Evolutionary conservation across 106 monocot genomes (phyloP).

Genomic region (Triglochin maritima): DNA sequence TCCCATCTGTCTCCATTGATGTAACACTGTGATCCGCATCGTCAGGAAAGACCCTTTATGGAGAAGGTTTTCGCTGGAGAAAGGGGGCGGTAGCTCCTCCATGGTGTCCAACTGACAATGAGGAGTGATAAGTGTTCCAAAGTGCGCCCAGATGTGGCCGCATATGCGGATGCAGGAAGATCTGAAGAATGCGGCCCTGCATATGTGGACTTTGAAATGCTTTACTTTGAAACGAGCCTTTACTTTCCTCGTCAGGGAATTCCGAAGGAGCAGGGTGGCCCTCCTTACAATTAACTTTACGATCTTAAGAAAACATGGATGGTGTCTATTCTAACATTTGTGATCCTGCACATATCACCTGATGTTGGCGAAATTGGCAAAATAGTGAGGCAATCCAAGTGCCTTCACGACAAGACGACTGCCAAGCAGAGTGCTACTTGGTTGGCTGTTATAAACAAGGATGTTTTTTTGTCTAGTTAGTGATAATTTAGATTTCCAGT

Average conservation of each 20-base stretch:
- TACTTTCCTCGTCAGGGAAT: constrained; percentile 25
- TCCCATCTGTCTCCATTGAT: constrained; percentile 65
- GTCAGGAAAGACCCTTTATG: too few relatives aligned
- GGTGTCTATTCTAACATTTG: constrained; percentile 58
- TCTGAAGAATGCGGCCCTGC: too few relatives aligned
- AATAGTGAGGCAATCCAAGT: constrained; percentile 67
- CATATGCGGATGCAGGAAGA: too few relatives aligned
- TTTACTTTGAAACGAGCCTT: too few relatives aligned
- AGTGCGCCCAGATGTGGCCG: too few relatives aligned
- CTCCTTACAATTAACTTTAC: constrained; percentile 73
- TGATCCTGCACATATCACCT: constrained; percentile 78
- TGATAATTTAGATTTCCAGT: too few relatives aligned
- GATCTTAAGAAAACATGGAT: constrained; percentile 84
- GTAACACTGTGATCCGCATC: constrained; percentile 87
- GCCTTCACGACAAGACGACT: constrained; percentile 86
- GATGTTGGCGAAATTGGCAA: constrained; percentile 60
- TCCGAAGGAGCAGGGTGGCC: constrained; percentile 37
- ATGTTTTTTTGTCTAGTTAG: constrained; percentile 39
- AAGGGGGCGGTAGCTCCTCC: constrained; percentile 65
- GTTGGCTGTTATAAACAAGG: constrained; percentile 62
- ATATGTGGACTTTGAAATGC: too few relatives aligned
- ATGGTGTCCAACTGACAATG: constrained; percentile 63
- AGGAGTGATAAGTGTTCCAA: constrained; percentile 35
- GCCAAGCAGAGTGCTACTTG: constrained; percentile 73
- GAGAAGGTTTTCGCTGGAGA: constrained; percentile 61